phyloP scores from a whole-genome alignment of 352 stramenopile genomes.

The Globisporangium apiculatum region DNA sequence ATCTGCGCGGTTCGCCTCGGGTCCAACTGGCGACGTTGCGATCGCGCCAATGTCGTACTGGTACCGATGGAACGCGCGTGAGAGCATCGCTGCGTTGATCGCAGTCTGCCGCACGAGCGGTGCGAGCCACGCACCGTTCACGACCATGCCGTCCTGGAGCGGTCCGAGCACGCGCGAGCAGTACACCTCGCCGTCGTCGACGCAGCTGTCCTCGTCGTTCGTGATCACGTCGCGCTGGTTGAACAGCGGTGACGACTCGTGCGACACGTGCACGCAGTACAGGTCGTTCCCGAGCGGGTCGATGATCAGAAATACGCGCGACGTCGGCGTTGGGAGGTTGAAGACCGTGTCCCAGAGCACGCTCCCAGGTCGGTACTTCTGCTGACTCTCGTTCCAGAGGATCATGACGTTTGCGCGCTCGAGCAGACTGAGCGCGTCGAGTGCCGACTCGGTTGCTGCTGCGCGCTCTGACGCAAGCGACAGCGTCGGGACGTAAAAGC shows the following conservation, averaged over 20 bases:
- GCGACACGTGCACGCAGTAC: slow-evolving; percentile 76
- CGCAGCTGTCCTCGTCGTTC: slow-evolving; percentile 65
- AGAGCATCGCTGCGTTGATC: slow-evolving; percentile 71
- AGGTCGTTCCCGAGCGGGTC: slow-evolving; percentile 79
- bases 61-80: slow-evolving; percentile 63
- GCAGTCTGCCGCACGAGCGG: slow-evolving; percentile 78
- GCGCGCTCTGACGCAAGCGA: slow-evolving; percentile 30
- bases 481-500: slow-evolving; percentile 79
- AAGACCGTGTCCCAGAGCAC: slow-evolving; percentile 76
- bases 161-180: slow-evolving; percentile 75
- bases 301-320: slow-evolving; percentile 74
- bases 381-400: slow-evolving; percentile 84
- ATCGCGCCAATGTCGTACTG: slow-evolving; percentile 68
- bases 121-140: slow-evolving; percentile 75
- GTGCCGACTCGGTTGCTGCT: slow-evolving; percentile 18
- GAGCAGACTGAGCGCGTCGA: slow-evolving; percentile 32
- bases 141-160: slow-evolving; percentile 78
- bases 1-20: slow-evolving; percentile 65
- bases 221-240: slow-evolving; percentile 66
- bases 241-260: slow-evolving; percentile 75
- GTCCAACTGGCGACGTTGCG: slow-evolving; percentile 47
- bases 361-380: slow-evolving; percentile 72
- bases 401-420: slow-evolving; percentile 73
- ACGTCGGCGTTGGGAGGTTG: slow-evolving; percentile 68
- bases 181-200: slow-evolving; percentile 77